Evolutionary conservation across 441 rosid species (phyloP).

Genomic region (Jatropha podagrica): DNA sequence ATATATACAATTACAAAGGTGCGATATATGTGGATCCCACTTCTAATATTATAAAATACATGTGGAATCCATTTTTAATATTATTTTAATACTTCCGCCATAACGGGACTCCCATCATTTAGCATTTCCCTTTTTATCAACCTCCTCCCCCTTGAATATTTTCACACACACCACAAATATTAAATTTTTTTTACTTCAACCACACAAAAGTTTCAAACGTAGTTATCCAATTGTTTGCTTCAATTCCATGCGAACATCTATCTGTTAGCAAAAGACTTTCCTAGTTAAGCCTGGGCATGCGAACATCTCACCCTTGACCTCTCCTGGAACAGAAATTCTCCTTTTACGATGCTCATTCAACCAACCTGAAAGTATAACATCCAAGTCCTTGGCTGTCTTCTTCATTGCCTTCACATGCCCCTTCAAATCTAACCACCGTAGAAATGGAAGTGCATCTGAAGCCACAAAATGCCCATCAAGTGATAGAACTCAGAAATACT

Average conservation of each 20-base stretch:
- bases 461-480: constrained; percentile 45
- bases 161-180: not conserved
- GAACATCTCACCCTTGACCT: constrained; percentile 4
- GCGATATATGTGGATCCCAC: too few relatives aligned
- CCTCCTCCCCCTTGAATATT: not conserved
- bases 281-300: too few relatives aligned
- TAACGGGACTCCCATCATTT: too few relatives aligned
- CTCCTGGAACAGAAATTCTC: constrained; percentile 26
- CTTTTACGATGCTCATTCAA: constrained; percentile 44
- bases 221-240: not conserved
- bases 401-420: constrained; percentile 64
- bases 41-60: too few relatives aligned
- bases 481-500: constrained; percentile 41
- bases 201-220: not conserved
- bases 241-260: not conserved
- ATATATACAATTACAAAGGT: too few relatives aligned
- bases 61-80: too few relatives aligned
- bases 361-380: constrained; percentile 52
- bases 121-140: not conserved
- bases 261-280: not conserved
- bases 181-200: not conserved
- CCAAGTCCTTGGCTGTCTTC: constrained; percentile 47
- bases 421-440: constrained; percentile 47
- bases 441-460: constrained; percentile 55
- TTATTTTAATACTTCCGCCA: too few relatives aligned